These are phyloP conservation scores for Zarea fungicola DNA, from an alignment of 2,329 filamentous ascomycete genomes.

Conservation along the genomic window DNA sequence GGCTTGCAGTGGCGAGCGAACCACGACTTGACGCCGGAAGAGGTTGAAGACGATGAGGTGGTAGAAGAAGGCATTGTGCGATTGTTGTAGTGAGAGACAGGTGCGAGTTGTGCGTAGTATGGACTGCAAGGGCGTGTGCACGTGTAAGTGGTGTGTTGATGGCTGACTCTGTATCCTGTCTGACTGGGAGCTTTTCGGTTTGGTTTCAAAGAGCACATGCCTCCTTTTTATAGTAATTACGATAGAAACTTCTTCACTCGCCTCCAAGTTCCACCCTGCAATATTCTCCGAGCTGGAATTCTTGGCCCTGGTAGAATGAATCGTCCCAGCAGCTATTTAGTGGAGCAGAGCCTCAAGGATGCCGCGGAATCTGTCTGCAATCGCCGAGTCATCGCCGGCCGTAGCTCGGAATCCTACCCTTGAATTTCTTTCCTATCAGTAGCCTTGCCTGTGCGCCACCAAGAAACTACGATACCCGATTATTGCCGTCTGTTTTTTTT, in stretches of 20 bases:
- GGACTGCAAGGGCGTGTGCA: no score
- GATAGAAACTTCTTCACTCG: conserved; percentile 1
- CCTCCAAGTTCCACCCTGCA: background rate
- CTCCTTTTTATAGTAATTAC: conserved; percentile 5
- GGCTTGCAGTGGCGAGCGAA: conserved; percentile 37
- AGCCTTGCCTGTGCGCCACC: no score
- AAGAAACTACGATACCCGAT: no score
- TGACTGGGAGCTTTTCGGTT: background rate
- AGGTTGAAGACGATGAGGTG: conserved; percentile 16
- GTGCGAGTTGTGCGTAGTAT: background rate
- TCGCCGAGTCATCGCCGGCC: conserved; percentile 9
- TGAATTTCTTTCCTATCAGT: no score
- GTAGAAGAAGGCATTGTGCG: conserved; percentile 14
- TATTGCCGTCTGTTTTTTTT: no score
- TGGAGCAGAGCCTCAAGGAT: background rate
- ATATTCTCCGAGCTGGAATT: conserved; percentile 5
- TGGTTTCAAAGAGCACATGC: background rate
- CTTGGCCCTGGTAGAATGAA: background rate
- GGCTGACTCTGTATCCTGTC: background rate
- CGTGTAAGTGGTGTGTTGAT: background rate
- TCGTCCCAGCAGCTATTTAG: background rate
- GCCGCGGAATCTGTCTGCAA: background rate
- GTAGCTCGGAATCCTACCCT: background rate
- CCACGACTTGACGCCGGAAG: conserved; percentile 25
- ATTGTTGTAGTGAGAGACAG: background rate